phyloP scores from a whole-genome alignment of 768 basidiomycete genomes.

The Hortiboletus campestris region DNA sequence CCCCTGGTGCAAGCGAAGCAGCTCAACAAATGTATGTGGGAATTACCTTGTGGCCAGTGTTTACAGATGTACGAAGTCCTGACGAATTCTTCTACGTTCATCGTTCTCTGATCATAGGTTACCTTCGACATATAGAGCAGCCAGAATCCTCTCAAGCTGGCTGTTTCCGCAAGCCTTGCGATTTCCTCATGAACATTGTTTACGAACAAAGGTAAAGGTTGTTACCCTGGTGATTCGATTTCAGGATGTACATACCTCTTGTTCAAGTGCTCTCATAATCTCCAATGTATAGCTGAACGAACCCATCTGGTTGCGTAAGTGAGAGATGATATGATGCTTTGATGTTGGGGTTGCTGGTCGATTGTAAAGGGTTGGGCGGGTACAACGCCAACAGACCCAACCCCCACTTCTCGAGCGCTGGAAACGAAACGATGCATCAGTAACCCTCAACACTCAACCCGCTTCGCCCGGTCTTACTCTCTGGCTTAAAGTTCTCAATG shows the following conservation, averaged over 20 bases:
- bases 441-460: background rate
- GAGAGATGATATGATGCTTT: constrained; percentile 78
- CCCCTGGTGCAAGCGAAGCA: too few relatives aligned
- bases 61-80: too few relatives aligned
- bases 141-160: constrained; percentile 56
- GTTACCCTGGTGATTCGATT: background rate
- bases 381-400: constrained; percentile 57
- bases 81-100: background rate
- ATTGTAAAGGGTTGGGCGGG: constrained; percentile 87
- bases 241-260: constrained; percentile 37
- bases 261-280: constrained; percentile 66
- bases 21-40: background rate
- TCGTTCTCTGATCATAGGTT: background rate
- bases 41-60: background rate
- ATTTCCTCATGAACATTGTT: constrained; percentile 68
- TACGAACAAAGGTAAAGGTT: background rate
- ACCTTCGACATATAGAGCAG: constrained; percentile 45
- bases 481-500: constrained; percentile 73
- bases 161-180: constrained; percentile 66
- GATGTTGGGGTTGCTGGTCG: constrained; percentile 81
- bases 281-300: constrained; percentile 84
- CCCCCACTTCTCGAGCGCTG: constrained; percentile 70
- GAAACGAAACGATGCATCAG: background rate
- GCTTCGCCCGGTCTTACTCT: constrained; percentile 43
- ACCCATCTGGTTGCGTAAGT: constrained; percentile 68